Evolutionary conservation across 2,329 filamentous ascomycete genomes (phyloP), one percentile per base, ranked within the genome.

Genomic region (Aureobasidium sp.): DNA sequence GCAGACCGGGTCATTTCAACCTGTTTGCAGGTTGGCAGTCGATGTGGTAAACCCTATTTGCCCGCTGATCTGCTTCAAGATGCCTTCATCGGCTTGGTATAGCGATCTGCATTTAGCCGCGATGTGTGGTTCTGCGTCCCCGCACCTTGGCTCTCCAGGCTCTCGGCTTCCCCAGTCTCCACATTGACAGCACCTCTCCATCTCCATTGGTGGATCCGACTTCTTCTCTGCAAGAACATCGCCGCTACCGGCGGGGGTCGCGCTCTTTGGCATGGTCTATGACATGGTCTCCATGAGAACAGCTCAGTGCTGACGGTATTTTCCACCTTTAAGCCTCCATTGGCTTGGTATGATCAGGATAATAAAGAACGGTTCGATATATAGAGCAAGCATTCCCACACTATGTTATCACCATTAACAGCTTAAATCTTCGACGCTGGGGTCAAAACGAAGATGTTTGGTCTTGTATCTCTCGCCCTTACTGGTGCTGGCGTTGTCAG

Each of bases 251-350:
- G 57, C 27, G 57, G 57, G 57, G 54, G 5, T 47, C 32, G 39
- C 7, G 30, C 54, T 39, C 4, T 50, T n/a, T 41, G 6, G 57
- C 42, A 29, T 30, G 45, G 7, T 59, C 55, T 25, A 59, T 59
- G 57, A 49, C 57, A 59, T 59, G 44, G 57, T 59, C 44, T 47
- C 54, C 54, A 59, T 59, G 54, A 37, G 21, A 39, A 47, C 32
- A 29, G 13, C n/a, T 10, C 8, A 48, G 21, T 50, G 45, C 50
- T 50, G 42, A 59, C 57, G 42, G 16, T 8, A 50, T 8, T 34
- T 59, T 45, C 30, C 57, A 34, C 36, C 7, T 36, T 41, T 34
- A 49, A 39, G 16, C 5, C 27, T 42, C 36, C n/a, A 36, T 42
- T 42, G 29, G 57, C 57, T 16, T 32, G 13, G 42, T 21, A 39